A percentile compares a stretch with the other conserved stretches of the same genome.
phyloP scores from a whole-genome alignment of 1,284 basidiomycete genomes.

The Peniophora sp. region DNA sequence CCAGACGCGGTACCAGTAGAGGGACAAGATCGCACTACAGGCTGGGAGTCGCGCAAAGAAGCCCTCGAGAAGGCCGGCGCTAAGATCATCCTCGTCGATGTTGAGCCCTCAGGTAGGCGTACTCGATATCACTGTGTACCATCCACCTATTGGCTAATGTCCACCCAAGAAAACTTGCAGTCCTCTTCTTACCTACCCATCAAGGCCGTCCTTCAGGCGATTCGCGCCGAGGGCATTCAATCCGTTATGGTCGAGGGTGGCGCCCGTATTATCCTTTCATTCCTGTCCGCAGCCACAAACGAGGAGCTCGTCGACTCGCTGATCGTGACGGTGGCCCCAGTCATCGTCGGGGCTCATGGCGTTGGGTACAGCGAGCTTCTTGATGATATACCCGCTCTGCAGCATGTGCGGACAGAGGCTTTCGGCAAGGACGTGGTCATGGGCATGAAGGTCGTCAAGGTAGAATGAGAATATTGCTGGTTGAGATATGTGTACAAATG shows the following conservation, averaged over 20 bases:
- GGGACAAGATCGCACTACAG: constrained; percentile 15
- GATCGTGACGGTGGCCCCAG: constrained; percentile 80
- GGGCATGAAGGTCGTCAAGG: constrained; percentile 9
- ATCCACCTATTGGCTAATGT: constrained; percentile 3
- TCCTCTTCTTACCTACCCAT: constrained; percentile 32
- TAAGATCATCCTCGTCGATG: constrained; percentile 10
- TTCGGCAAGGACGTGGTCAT: constrained; percentile 18
- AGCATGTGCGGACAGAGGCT: constrained; percentile 19
- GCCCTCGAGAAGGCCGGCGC: constrained; percentile 31
- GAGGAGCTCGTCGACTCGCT: constrained; percentile 54
- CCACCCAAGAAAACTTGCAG: constrained; percentile 36
- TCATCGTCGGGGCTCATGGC: constrained; percentile 68
- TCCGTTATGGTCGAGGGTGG: constrained; percentile 97
- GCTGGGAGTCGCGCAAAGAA: constrained; percentile 30
- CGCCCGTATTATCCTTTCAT: constrained; percentile 73
- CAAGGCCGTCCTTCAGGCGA: constrained; percentile 38
- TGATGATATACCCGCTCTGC: constrained; percentile 14
- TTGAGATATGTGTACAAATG: too few species aligned
- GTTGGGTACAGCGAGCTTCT: constrained; percentile 40
- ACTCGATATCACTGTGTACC: not conserved
- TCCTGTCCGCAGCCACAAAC: constrained; percentile 38
- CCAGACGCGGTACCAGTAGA: constrained; percentile 19
- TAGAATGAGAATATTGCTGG: too few species aligned
- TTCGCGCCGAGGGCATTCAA: constrained; percentile 48
- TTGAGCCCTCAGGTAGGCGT: constrained; percentile 10